These are phyloP conservation scores for Esteya vermicola DNA, from an alignment of 2,329 filamentous ascomycete species.

Conservation along the genomic window DNA sequence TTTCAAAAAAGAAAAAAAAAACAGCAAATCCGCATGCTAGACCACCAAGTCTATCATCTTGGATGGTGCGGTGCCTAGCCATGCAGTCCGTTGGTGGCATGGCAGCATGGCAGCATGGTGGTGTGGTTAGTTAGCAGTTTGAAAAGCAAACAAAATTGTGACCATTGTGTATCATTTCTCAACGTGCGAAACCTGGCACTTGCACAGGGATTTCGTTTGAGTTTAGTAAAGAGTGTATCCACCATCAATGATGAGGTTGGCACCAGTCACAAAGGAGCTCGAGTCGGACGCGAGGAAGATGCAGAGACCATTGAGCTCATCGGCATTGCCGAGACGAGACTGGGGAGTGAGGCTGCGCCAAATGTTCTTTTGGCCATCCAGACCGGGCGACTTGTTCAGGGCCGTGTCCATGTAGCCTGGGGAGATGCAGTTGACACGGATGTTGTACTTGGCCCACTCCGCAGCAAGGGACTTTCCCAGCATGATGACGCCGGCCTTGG, in stretches of 20 bases:
- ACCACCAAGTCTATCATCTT: too few species aligned
- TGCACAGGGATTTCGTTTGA: neutral
- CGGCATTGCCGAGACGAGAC: slow-evolving; percentile 55
- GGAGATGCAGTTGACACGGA: slow-evolving; percentile 73
- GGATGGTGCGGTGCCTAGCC: too few species aligned
- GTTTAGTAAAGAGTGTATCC: slow-evolving; percentile 42
- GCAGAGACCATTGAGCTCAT: slow-evolving; percentile 65
- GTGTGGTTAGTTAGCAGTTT: too few species aligned
- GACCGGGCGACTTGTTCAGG: slow-evolving; percentile 61
- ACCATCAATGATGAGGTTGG: slow-evolving; percentile 58
- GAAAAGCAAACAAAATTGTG: too few species aligned
- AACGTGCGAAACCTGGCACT: neutral
- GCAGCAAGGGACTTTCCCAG: slow-evolving; percentile 68
- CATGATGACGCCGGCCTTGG: slow-evolving; percentile 67
- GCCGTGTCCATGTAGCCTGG: slow-evolving; percentile 82
- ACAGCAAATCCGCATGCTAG: too few species aligned
- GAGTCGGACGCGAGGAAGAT: slow-evolving; percentile 64
- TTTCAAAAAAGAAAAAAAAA: too few species aligned
- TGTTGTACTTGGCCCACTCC: slow-evolving; percentile 70
- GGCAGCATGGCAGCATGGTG: too few species aligned
- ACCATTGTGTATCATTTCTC: too few species aligned
- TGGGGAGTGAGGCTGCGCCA: slow-evolving; percentile 64
- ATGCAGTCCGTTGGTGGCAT: too few species aligned
- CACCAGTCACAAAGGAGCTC: slow-evolving; percentile 63
- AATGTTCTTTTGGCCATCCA: slow-evolving; percentile 71